Evolutionary conservation across 495 filamentous ascomycete species (phyloP).

Genomic region (Cladorrhinum samala): DNA sequence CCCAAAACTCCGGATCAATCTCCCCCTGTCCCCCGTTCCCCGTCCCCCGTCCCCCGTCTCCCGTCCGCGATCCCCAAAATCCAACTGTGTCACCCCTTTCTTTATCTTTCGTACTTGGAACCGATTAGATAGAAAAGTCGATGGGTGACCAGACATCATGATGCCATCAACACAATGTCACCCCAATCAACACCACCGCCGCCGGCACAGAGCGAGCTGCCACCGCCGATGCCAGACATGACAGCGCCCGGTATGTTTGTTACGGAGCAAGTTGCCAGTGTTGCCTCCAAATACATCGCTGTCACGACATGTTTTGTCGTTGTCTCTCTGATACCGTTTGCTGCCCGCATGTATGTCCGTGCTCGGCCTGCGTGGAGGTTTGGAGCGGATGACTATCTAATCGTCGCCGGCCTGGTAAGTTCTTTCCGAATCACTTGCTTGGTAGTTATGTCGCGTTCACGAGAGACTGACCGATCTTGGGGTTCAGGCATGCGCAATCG

Average conservation of each 20-base stretch:
- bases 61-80: too few species aligned
- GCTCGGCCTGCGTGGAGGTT: slow-evolving; percentile 16
- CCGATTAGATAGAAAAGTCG: too few species aligned
- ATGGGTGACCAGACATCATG: too few species aligned
- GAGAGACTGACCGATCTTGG: neutral
- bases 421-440: neutral
- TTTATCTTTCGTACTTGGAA: too few species aligned
- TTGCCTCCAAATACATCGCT: slow-evolving; percentile 13
- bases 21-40: too few species aligned
- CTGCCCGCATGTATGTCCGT: slow-evolving; percentile 13
- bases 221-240: neutral
- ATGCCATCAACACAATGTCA: neutral
- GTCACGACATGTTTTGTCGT: slow-evolving; percentile 18
- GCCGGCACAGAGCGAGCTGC: neutral
- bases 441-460: neutral
- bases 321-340: slow-evolving; percentile 11
- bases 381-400: slow-evolving; percentile 15
- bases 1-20: too few species aligned
- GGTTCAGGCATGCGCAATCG: slow-evolving; percentile 11
- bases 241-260: too few species aligned
- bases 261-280: slow-evolving; percentile 9
- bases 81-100: too few species aligned
- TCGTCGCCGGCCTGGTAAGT: slow-evolving; percentile 14
- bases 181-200: neutral
- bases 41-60: too few species aligned